Percentiles rank a stretch among this genome's conserved stretches.
Conservation (phyloP, 805 yeast species). For the Cyberlindnera xylosilytica region DNA sequence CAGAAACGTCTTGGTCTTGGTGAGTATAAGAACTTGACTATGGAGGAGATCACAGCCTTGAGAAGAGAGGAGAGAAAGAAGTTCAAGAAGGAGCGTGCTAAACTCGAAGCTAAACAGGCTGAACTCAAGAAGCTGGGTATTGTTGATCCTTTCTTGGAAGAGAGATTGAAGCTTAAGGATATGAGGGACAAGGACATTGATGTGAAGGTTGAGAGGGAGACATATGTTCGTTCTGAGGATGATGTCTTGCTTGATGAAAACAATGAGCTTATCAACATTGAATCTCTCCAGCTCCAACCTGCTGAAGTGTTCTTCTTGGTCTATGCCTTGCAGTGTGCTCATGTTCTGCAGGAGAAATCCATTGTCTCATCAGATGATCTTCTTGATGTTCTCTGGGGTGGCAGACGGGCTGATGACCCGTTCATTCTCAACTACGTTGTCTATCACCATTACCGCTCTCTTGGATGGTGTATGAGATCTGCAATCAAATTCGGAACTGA, state of each 20-base stretch:
- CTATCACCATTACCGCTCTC: slow-evolving; percentile 82
- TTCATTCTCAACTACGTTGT: slow-evolving; percentile 52
- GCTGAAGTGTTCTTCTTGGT: slow-evolving; percentile 71
- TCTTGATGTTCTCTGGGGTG: slow-evolving; percentile 12
- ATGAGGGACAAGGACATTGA: slow-evolving; percentile 30
- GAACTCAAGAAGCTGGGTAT: slow-evolving; percentile 37
- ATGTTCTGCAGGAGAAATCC: slow-evolving; percentile 28
- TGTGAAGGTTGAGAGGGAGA: slow-evolving; percentile 22
- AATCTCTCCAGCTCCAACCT: slow-evolving; percentile 62
- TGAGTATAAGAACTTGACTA: slow-evolving; percentile 35
- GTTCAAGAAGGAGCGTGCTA: slow-evolving; percentile 68
- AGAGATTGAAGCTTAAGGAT: slow-evolving; percentile 29
- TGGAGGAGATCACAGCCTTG: slow-evolving; percentile 74
- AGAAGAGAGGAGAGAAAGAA: slow-evolving; percentile 69
- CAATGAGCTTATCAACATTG: slow-evolving; percentile 29
- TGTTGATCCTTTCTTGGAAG: slow-evolving; percentile 34
- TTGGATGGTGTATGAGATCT: slow-evolving; percentile 92
- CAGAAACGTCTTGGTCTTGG: slow-evolving; percentile 49
- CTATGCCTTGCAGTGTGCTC: slow-evolving; percentile 51
- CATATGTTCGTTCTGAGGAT: slow-evolving; percentile 35
- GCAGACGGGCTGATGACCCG: slow-evolving; percentile 23
- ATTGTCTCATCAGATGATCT: slow-evolving; percentile 16
- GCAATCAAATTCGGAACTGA: slow-evolving; percentile 95
- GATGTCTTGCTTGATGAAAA: slow-evolving; percentile 29
- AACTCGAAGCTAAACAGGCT: slow-evolving; percentile 49